phyloP scores from a whole-genome alignment of 176 grass and related monocot genomes.

The Alopecurus myosuroides region DNA sequence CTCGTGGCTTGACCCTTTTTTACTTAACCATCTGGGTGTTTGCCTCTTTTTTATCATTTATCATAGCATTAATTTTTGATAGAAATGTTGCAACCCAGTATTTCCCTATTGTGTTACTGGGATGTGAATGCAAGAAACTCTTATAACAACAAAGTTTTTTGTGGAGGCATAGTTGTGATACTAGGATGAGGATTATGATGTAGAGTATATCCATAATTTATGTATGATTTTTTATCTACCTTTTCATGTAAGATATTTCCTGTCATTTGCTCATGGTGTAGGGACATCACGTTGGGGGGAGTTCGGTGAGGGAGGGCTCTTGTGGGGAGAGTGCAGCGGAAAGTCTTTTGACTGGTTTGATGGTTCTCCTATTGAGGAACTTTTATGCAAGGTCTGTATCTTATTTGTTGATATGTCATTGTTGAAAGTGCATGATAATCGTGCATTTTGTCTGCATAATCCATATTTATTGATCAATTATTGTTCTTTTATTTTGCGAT shows the following conservation, averaged over 20 bases:
- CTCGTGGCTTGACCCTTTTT: background rate
- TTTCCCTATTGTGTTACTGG: background rate
- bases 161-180: background rate
- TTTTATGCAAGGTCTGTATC: conserved; percentile 78
- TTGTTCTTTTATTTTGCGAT: too few species aligned
- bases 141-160: background rate
- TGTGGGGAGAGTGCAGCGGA: conserved; percentile 93
- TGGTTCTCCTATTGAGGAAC: conserved; percentile 63
- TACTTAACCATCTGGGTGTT: background rate
- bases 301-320: conserved; percentile 81
- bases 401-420: conserved; percentile 16
- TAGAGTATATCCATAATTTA: background rate
- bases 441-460: background rate
- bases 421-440: background rate
- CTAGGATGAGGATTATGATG: background rate
- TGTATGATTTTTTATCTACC: conserved; percentile 13
- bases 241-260: conserved; percentile 10
- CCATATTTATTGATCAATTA: background rate
- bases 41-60: background rate
- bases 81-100: background rate
- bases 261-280: conserved; percentile 33
- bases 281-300: conserved; percentile 91
- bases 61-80: background rate
- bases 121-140: conserved; percentile 10
- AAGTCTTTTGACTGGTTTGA: conserved; percentile 87